These are phyloP conservation scores for Pythium apleroticum DNA, from an alignment of 352 stramenopile genomes.

Conservation along the genomic window DNA sequence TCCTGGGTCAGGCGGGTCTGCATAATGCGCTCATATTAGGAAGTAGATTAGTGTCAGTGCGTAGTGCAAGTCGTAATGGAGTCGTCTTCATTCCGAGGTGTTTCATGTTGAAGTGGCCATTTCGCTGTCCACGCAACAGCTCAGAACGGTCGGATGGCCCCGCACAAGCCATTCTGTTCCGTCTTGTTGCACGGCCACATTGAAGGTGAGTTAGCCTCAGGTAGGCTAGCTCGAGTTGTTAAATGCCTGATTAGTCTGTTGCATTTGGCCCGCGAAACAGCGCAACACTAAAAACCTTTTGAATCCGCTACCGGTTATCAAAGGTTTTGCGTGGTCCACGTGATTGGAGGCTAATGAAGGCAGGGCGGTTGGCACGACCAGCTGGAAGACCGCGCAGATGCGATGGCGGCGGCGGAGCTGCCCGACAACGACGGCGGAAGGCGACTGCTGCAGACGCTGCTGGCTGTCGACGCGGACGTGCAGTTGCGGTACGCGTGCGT, in stretches of 20 bases:
- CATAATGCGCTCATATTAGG: not conserved
- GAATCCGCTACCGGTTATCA: not conserved
- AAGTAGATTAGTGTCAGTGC: not conserved
- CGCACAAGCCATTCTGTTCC: not conserved
- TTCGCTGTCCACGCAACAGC: slow-evolving; percentile 4
- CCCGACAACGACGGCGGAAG: slow-evolving; percentile 11
- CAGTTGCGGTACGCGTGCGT: slow-evolving; percentile 34
- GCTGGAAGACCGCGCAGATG: not conserved
- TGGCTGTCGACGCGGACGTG: slow-evolving; percentile 37
- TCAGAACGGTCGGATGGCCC: slow-evolving; percentile 6
- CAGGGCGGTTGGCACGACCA: not conserved
- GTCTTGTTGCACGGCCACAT: slow-evolving; percentile 1
- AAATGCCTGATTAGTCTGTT: not conserved
- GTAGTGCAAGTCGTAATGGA: not conserved
- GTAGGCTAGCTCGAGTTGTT: not conserved
- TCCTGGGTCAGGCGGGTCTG: slow-evolving; percentile 3
- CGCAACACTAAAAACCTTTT: not conserved
- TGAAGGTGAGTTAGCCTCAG: not conserved
- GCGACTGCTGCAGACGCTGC: slow-evolving; percentile 12
- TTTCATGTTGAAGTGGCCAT: slow-evolving; percentile 2
- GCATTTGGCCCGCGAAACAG: not conserved
- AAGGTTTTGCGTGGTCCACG: slow-evolving; percentile 7
- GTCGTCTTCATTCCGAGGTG: not conserved
- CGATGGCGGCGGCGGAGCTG: slow-evolving; percentile 4
- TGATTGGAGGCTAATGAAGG: not conserved